Conservation (phyloP, 2,329 filamentous ascomycete genomes). For the Alternaria viburni region DNA sequence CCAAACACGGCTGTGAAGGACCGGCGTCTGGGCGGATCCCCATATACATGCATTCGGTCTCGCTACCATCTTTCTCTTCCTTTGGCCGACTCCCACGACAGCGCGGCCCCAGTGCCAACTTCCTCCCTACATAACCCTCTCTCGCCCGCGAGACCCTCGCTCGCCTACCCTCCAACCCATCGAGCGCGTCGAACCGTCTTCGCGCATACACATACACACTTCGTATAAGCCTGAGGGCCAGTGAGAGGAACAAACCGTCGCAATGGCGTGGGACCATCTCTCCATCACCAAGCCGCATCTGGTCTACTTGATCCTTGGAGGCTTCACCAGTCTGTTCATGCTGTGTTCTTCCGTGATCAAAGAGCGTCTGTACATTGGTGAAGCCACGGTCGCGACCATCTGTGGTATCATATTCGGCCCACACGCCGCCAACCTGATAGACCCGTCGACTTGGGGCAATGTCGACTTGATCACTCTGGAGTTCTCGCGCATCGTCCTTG, state of each 20-base stretch:
- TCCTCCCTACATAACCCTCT: constrained; percentile 35
- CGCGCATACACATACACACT: background rate
- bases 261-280: constrained; percentile 80
- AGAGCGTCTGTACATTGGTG: constrained; percentile 97
- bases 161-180: background rate
- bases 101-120: constrained; percentile 25
- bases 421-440: constrained; percentile 79
- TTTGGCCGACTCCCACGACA: constrained; percentile 23
- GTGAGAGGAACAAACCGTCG: constrained; percentile 11
- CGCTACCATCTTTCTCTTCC: constrained; percentile 23
- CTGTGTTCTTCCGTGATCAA: constrained; percentile 97
- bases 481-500: constrained; percentile 86
- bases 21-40: constrained; percentile 59
- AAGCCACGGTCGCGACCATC: constrained; percentile 91
- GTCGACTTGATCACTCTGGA: constrained; percentile 87
- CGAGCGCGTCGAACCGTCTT: background rate
- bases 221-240: constrained; percentile 11
- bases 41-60: constrained; percentile 53
- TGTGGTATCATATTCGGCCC: constrained; percentile 90
- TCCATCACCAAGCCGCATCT: constrained; percentile 92
- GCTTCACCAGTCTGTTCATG: constrained; percentile 98
- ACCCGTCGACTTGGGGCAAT: constrained; percentile 78
- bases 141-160: background rate
- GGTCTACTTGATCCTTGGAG: constrained; percentile 97
- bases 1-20: constrained; percentile 35